These are phyloP conservation scores for Penicillium malachiteum DNA, from an alignment of 495 filamentous ascomycete species.

Conservation along the genomic window DNA sequence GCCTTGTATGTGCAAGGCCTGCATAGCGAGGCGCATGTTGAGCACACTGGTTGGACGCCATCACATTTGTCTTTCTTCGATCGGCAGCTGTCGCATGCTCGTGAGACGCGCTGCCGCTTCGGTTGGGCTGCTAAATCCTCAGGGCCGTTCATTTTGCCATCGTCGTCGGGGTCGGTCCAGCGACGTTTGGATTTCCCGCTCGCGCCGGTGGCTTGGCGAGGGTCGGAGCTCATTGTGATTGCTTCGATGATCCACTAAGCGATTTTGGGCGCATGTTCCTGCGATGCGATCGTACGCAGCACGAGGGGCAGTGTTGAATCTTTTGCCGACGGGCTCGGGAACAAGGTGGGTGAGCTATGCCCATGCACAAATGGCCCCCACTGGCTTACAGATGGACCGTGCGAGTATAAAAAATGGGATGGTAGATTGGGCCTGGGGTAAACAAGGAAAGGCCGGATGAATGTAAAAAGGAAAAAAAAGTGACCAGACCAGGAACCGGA, in stretches of 20 bases:
- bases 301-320: constrained; percentile 26
- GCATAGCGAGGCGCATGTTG: constrained; percentile 59
- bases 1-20: constrained; percentile 65
- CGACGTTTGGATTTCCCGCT: constrained; percentile 37
- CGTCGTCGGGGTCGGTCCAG: constrained; percentile 33
- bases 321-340: constrained; percentile 33
- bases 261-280: constrained; percentile 34
- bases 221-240: constrained; percentile 44
- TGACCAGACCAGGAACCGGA: constrained; percentile 2
- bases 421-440: constrained; percentile 1
- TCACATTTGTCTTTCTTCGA: constrained; percentile 67
- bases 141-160: constrained; percentile 23
- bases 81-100: constrained; percentile 68
- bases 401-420: constrained; percentile 2
- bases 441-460: background rate
- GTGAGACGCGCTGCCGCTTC: constrained; percentile 54
- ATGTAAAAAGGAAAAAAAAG: constrained; percentile 1
- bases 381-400: constrained; percentile 1
- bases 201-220: constrained; percentile 36
- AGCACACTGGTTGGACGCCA: constrained; percentile 60
- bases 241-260: constrained; percentile 38
- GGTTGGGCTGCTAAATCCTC: constrained; percentile 33
- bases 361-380: constrained; percentile 16
- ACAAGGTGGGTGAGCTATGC: constrained; percentile 12
- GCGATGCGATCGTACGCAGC: constrained; percentile 14